These are phyloP conservation scores for Monosporascus sp. DNA, from an alignment of 2,329 filamentous ascomycete species.

Conservation along the genomic window DNA sequence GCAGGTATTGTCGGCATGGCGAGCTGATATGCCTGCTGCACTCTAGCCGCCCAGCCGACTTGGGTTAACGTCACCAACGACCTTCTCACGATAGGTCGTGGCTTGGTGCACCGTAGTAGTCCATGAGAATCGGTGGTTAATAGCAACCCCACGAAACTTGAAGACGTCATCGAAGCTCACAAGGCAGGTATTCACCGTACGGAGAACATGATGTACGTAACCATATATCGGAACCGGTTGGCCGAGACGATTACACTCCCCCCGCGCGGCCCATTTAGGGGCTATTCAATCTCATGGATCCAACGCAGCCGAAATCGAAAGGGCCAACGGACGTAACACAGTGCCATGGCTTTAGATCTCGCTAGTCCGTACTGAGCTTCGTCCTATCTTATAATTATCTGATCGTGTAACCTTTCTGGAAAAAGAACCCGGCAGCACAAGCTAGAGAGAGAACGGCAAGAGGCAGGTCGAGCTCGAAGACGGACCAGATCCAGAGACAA, in stretches of 20 bases:
- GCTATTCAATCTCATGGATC: conserved; percentile 6
- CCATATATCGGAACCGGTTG: conserved; percentile 18
- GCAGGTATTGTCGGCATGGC: too few species aligned
- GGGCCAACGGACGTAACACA: conserved; percentile 3
- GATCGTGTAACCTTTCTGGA: conserved; percentile 46
- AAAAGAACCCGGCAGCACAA: conserved; percentile 40
- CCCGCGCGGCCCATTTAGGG: conserved; percentile 5
- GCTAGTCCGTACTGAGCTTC: not conserved
- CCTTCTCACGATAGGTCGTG: conserved; percentile 24
- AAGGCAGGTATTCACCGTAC: conserved; percentile 23
- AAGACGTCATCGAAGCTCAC: conserved; percentile 19
- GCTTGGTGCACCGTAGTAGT: conserved; percentile 29
- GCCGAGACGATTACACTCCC: conserved; percentile 3
- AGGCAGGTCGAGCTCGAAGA: conserved; percentile 74
- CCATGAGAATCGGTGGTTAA: conserved; percentile 25
- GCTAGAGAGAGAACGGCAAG: conserved; percentile 56
- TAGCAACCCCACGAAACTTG: conserved; percentile 20
- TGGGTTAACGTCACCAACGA: not conserved
- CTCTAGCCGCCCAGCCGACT: too few species aligned
- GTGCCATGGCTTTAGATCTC: conserved; percentile 2
- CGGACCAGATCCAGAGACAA: conserved; percentile 87
- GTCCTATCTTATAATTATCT: conserved; percentile 15
- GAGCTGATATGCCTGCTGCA: too few species aligned
- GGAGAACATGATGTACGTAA: conserved; percentile 20
- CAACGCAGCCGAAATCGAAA: conserved; percentile 1